phyloP scores from a whole-genome alignment of 768 basidiomycete genomes.

The Auriscalpium orientale region DNA sequence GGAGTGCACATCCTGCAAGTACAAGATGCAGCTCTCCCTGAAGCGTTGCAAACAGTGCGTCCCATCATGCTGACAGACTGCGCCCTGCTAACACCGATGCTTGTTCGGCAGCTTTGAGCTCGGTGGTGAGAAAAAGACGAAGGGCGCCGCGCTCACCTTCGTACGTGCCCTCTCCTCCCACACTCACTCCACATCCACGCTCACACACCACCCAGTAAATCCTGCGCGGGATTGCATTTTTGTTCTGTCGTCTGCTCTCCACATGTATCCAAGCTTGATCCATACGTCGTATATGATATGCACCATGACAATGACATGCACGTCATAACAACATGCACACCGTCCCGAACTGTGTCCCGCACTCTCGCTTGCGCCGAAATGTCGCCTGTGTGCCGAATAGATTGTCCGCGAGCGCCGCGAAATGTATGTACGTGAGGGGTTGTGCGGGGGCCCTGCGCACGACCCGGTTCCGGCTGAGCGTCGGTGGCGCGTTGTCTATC shows the following conservation, averaged over 20 bases:
- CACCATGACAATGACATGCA: constrained; percentile 5
- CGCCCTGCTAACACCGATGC: neutral
- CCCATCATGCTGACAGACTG: neutral
- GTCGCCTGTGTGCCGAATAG: too few species aligned
- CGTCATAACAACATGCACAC: neutral
- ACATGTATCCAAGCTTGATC: constrained; percentile 7
- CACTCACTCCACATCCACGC: neutral
- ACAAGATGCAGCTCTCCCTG: constrained; percentile 92
- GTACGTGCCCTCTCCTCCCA: constrained; percentile 42
- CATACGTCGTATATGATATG: constrained; percentile 2
- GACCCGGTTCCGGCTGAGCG: too few species aligned
- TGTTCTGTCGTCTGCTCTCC: neutral
- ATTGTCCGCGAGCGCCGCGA: too few species aligned
- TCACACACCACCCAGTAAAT: too few species aligned
- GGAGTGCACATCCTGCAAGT: constrained; percentile 98
- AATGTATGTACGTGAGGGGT: too few species aligned
- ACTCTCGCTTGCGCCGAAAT: too few species aligned
- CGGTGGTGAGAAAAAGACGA: constrained; percentile 99
- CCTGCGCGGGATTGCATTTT: neutral
- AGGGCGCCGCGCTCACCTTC: constrained; percentile 93
- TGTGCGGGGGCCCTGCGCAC: too few species aligned
- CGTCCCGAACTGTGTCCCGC: too few species aligned
- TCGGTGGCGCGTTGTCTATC: too few species aligned
- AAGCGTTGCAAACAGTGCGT: constrained; percentile 99
- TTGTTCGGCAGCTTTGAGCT: constrained; percentile 77